Evolutionary conservation across 768 basidiomycete species (phyloP), one percentile per base, ranked within the genome.

Genomic region (Russula earlei): DNA sequence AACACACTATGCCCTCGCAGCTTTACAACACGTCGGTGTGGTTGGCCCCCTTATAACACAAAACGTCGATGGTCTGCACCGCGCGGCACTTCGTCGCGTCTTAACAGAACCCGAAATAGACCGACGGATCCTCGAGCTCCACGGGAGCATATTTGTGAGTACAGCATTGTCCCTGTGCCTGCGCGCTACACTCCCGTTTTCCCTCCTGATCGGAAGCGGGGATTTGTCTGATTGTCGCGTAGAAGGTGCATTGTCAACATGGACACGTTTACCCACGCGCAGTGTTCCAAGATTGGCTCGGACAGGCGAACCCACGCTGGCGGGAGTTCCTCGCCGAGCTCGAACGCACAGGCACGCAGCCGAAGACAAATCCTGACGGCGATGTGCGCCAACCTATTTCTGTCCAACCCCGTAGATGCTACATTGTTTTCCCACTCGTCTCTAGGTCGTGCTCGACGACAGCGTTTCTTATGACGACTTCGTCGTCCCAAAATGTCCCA

Each of bases 61-160:
- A 75, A 89, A 89, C 62, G 94, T 98, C n/a, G 95, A 98, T 65
- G 93, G 92, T 2, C 79, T 98, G 6, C 94, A 97, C 65, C 83
- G 83, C 49, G 91, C 89, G 70, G 88, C 91, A 8, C 69, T 87
- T 19, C 54, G 69, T 34, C 69, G 71, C 66, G 75, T 77, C 57
- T 72, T 68, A 70, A 70, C 66, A 58, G 70, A 67, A 50, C 66
- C 65, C n/a, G 65, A 62, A 20, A 65, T 71, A 68, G 47, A 70
- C 60, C 50, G 68, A 61, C 67, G 70, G 24, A 82, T 92, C 42
- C 72, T 96, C 22, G 91, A 95, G 67, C 77, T 97, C 8, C 93
- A 97, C 67, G 93, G 93, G 19, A 90, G 85, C 17, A 69, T 97
- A 11, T 87, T 90, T 69, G 90, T 91, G 60, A 51, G 75, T 68